These are phyloP conservation scores for Phaffomyces opuntiae DNA, from an alignment of 805 yeast species.

Conservation along the genomic window DNA sequence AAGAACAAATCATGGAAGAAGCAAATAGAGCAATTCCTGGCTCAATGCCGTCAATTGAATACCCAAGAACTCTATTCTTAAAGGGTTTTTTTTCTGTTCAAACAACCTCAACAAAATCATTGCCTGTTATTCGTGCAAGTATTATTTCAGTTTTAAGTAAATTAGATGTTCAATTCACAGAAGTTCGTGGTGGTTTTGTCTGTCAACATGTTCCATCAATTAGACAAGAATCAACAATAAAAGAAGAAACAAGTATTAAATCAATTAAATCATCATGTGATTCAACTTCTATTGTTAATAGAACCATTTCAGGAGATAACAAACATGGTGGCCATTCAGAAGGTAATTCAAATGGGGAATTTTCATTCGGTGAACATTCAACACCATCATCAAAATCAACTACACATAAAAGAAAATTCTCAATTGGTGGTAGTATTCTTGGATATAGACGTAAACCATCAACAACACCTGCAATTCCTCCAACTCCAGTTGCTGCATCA, in stretches of 20 bases:
- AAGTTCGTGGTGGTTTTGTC: conserved; percentile 89
- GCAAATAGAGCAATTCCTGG: conserved; percentile 61
- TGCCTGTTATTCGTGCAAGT: conserved; percentile 81
- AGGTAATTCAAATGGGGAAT: conserved; percentile 10
- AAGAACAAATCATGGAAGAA: conserved; percentile 39
- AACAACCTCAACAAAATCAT: conserved; percentile 87
- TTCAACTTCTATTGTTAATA: conserved; percentile 11
- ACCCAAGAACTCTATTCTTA: conserved; percentile 82
- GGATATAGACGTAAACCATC: conserved; percentile 40
- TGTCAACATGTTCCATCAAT: conserved; percentile 63
- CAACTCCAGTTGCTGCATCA: conserved; percentile 46
- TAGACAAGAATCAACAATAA: conserved; percentile 4
- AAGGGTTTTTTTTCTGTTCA: conserved; percentile 94
- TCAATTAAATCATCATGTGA: conserved; percentile 12
- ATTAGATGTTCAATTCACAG: conserved; percentile 75
- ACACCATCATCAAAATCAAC: too few relatives aligned
- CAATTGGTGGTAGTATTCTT: conserved; percentile 51
- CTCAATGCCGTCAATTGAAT: conserved; percentile 90
- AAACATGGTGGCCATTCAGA: conserved; percentile 12
- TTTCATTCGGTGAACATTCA: too few relatives aligned
- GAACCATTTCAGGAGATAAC: conserved; percentile 6
- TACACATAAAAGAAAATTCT: conserved; percentile 34
- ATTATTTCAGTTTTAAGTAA: conserved; percentile 69
- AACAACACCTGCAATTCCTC: conserved; percentile 37
- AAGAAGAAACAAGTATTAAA: conserved; percentile 4